Evolutionary conservation across 192 early-diverging fungal genomes (phyloP).

Genomic region (Globomyces pollinis-pini): DNA sequence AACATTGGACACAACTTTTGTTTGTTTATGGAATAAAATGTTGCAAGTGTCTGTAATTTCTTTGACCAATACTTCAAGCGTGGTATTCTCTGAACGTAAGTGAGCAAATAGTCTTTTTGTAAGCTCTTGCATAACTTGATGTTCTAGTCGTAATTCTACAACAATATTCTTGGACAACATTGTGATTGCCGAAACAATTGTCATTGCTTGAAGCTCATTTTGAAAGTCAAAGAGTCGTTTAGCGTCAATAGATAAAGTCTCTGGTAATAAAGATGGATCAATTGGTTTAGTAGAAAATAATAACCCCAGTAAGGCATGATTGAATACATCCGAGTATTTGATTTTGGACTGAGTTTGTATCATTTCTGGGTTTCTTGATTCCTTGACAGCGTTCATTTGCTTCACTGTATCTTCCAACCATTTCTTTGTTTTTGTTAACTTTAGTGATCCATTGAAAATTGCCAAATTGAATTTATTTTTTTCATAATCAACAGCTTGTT

Average conservation of each 20-base stretch:
- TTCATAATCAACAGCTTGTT: conserved; percentile 71
- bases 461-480: conserved; percentile 54
- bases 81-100: conserved; percentile 14
- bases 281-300: conserved; percentile 39
- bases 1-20: not conserved
- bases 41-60: conserved; percentile 11
- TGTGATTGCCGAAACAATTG: conserved; percentile 56
- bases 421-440: conserved; percentile 42
- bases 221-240: conserved; percentile 57
- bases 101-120: conserved; percentile 28
- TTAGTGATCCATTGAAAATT: conserved; percentile 29
- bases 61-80: conserved; percentile 24
- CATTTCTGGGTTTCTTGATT: conserved; percentile 49
- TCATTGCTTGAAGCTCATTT: conserved; percentile 64
- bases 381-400: conserved; percentile 19
- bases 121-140: conserved; percentile 12
- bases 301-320: conserved; percentile 42
- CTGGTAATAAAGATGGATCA: conserved; percentile 23
- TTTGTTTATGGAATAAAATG: conserved; percentile 18
- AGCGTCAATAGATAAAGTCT: conserved; percentile 63
- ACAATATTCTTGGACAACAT: conserved; percentile 64
- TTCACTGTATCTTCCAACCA: conserved; percentile 52
- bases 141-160: conserved; percentile 29
- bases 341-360: conserved; percentile 30
- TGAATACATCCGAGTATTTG: conserved; percentile 42